phyloP scores from a whole-genome alignment of 805 yeast species.

The Candida corydali region DNA sequence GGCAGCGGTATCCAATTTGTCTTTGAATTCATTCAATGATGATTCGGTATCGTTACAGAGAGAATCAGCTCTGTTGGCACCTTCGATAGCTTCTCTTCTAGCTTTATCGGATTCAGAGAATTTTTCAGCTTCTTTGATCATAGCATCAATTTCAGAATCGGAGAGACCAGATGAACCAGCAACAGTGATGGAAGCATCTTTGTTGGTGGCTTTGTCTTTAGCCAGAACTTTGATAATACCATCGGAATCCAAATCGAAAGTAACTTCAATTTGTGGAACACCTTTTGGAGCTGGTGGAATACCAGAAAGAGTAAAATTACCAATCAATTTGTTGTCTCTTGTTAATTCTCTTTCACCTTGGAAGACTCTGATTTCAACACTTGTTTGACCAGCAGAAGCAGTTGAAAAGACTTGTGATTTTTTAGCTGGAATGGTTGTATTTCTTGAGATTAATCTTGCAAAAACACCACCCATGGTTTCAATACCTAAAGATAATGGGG shows the following conservation, averaged over 20 bases:
- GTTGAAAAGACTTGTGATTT: slow-evolving; percentile 95
- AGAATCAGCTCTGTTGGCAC: slow-evolving; percentile 81
- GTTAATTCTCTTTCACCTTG: slow-evolving; percentile 99
- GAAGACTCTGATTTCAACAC: slow-evolving; percentile 96
- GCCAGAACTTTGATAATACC: slow-evolving; percentile 96
- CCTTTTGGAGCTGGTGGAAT: slow-evolving; percentile 96
- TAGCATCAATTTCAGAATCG: slow-evolving; percentile 83
- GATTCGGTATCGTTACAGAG: slow-evolving; percentile 54
- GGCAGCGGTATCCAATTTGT: slow-evolving; percentile 42
- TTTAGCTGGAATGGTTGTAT: slow-evolving; percentile 96
- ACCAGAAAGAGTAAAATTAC: slow-evolving; percentile 93
- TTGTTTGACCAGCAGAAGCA: slow-evolving; percentile 94
- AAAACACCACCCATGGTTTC: slow-evolving; percentile 98
- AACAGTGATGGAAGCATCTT: slow-evolving; percentile 92
- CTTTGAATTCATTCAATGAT: slow-evolving; percentile 46
- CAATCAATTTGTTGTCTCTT: slow-evolving; percentile 95
- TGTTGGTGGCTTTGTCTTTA: slow-evolving; percentile 87
- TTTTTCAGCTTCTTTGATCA: slow-evolving; percentile 89
- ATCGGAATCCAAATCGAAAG: slow-evolving; percentile 95
- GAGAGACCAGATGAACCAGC: slow-evolving; percentile 94
- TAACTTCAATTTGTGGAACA: slow-evolving; percentile 90
- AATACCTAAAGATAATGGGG: slow-evolving; percentile 89
- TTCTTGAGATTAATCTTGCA: slow-evolving; percentile 85
- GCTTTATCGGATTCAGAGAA: slow-evolving; percentile 85
- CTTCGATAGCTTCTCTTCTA: slow-evolving; percentile 77